Evolutionary conservation across 192 early-diverging fungal species (phyloP), one percentile per base, ranked within the genome.

Genomic region (Coemansia sp.): DNA sequence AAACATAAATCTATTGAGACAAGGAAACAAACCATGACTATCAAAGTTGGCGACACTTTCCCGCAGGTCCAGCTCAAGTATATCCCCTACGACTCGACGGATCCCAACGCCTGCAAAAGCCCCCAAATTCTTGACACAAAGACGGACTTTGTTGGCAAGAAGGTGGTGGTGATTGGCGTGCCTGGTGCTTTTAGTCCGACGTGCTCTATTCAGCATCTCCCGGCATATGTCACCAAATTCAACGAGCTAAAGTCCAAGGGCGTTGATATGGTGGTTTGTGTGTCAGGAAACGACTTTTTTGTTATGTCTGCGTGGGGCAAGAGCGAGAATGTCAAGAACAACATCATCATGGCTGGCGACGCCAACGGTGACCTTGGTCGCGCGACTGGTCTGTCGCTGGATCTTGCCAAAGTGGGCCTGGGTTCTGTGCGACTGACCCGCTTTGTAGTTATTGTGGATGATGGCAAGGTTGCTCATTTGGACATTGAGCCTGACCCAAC

Each of bases 281-380:
- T 68, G 11, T 70, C 72, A 11, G 63, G 68, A 51, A 73, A 78
- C 65, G 80, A 85, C 57, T 82, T 80, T 15, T 86, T 83, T 60
- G 83, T 84, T 2, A 63, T 79, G 72, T 75, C 80, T 19, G 81
- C 85, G 37, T 84, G 85, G 85, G 84, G 68, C 31, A 75, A 75
- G 65, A 40, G 57, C 25, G 47, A 71, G 51, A 58, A 56, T 54
- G 73, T 72, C 65, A 22, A 68, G 20, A 65, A 60, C 69, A 66
- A 61, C 57, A 74, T 82, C 46, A 57, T 70, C 63, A 87, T 93
- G 88, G 85, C 87, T 49, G 85, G 88, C 22, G 91, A 93, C 61
- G 90, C 86, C 37, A 89, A 86, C 69, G 88, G 82, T 36, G 83
- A 83, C 0, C 90, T 90, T 28, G 80, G 83, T 37, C 78, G 75